phyloP scores from a whole-genome alignment of 2,329 filamentous ascomycete species.

The Chrysoporthe cubensis region DNA sequence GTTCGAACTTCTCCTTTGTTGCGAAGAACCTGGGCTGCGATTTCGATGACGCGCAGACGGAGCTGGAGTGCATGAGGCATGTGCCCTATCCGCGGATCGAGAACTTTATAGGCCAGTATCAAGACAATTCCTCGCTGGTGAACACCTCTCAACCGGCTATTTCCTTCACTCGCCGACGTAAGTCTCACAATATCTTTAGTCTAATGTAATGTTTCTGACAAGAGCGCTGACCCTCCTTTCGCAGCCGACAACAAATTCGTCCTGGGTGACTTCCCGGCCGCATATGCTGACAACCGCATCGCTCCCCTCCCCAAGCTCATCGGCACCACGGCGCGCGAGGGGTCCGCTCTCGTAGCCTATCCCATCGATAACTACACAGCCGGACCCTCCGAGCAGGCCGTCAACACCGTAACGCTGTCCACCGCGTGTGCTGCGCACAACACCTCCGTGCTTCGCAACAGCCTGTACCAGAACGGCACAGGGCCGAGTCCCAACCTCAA shows the following conservation, averaged over 20 bases:
- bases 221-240: background rate
- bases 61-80: constrained; percentile 37
- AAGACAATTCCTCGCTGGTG: constrained; percentile 28
- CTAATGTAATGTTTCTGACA: background rate
- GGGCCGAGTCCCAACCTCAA: constrained; percentile 7
- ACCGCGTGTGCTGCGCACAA: constrained; percentile 16
- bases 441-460: constrained; percentile 21
- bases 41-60: constrained; percentile 31
- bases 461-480: constrained; percentile 11
- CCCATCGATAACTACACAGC: constrained; percentile 16
- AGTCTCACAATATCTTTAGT: constrained; percentile 27
- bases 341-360: constrained; percentile 15
- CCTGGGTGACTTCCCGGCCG: constrained; percentile 36
- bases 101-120: constrained; percentile 35
- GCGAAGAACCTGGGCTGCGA: constrained; percentile 36
- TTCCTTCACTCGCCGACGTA: constrained; percentile 13
- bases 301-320: constrained; percentile 18
- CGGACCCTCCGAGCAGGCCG: constrained; percentile 17
- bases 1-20: constrained; percentile 38
- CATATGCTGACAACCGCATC: constrained; percentile 26
- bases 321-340: constrained; percentile 22
- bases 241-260: constrained; percentile 36
- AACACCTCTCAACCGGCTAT: constrained; percentile 15
- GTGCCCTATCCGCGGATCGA: constrained; percentile 34
- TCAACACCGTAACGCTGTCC: constrained; percentile 7